Percentiles rank a stretch among this genome's conserved stretches.
phyloP scores from a whole-genome alignment of 306 rosid species.

The Cucurbita moschata region DNA sequence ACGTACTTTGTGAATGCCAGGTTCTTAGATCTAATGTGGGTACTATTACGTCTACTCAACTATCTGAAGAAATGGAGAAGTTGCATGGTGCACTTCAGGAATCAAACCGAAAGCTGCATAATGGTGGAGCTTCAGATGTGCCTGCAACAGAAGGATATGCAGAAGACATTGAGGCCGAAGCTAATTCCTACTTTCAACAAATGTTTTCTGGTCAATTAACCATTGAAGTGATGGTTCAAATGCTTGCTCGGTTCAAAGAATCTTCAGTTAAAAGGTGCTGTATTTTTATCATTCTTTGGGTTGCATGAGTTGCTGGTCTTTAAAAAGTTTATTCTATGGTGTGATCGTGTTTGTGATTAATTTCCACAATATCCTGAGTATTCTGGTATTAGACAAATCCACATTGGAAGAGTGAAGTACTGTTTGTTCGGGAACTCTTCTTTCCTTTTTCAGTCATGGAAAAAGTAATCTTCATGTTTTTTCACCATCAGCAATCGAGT shows the following conservation, averaged over 20 bases:
- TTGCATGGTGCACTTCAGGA: slow-evolving; percentile 43
- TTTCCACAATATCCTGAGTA: not conserved
- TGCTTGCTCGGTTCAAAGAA: slow-evolving; percentile 72
- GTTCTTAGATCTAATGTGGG: slow-evolving; percentile 67
- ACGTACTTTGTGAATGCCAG: slow-evolving; percentile 22
- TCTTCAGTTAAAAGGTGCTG: slow-evolving; percentile 68
- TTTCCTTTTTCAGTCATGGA: not conserved
- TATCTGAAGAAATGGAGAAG: slow-evolving; percentile 82
- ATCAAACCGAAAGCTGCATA: slow-evolving; percentile 59
- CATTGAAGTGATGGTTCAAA: slow-evolving; percentile 67
- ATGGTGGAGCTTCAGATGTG: slow-evolving; percentile 51
- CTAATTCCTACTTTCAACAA: slow-evolving; percentile 73
- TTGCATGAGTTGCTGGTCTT: not conserved
- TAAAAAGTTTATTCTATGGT: not conserved
- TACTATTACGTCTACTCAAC: slow-evolving; percentile 31
- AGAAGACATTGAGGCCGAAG: slow-evolving; percentile 77
- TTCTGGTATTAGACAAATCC: not conserved
- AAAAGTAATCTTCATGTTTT: not conserved
- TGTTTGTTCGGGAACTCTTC: not conserved
- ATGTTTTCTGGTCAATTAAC: slow-evolving; percentile 81
- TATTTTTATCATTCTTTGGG: slow-evolving; percentile 4
- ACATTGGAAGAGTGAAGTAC: not conserved
- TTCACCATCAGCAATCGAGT: not conserved
- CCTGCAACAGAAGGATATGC: slow-evolving; percentile 59
- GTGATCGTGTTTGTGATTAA: not conserved